phyloP scores from a whole-genome alignment of 495 filamentous ascomycete genomes.

The Jackrogersella multiformis region DNA sequence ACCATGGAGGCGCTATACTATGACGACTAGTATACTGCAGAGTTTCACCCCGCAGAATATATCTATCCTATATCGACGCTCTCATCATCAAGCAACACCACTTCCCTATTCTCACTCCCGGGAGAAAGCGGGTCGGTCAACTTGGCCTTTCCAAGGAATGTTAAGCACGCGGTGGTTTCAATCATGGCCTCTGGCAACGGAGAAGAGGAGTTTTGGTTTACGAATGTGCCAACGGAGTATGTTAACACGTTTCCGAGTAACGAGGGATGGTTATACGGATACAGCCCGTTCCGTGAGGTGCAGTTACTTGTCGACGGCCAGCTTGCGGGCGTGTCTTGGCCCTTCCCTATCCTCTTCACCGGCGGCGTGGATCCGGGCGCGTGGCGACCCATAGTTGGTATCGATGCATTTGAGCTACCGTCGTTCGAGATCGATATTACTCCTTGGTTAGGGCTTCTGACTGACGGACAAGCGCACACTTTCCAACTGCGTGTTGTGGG shows the following conservation, averaged over 20 bases:
- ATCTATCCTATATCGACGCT: conserved; percentile 81
- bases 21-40: conserved; percentile 50
- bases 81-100: conserved; percentile 58
- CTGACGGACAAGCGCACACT: conserved; percentile 69
- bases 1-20: conserved; percentile 84
- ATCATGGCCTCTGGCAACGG: conserved; percentile 81
- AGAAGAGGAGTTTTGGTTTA: conserved; percentile 90
- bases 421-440: conserved; percentile 88
- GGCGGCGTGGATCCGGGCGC: conserved; percentile 83
- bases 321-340: conserved; percentile 83
- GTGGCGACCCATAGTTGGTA: conserved; percentile 86
- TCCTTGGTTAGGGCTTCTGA: conserved; percentile 75
- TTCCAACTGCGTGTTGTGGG: conserved; percentile 78
- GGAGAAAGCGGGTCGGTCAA: conserved; percentile 67
- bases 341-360: conserved; percentile 88
- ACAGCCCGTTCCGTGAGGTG: conserved; percentile 83
- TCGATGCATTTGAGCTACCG: conserved; percentile 83
- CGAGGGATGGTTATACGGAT: conserved; percentile 70
- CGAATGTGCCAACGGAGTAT: conserved; percentile 75
- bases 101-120: conserved; percentile 78
- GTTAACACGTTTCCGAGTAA: conserved; percentile 66
- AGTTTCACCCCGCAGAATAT: conserved; percentile 61
- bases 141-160: conserved; percentile 67
- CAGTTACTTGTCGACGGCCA: conserved; percentile 80
- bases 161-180: conserved; percentile 75